Percentiles rank a stretch among this genome's conserved stretches.
phyloP scores from a whole-genome alignment of 148 eudicot species.

The Spergularia marina region DNA sequence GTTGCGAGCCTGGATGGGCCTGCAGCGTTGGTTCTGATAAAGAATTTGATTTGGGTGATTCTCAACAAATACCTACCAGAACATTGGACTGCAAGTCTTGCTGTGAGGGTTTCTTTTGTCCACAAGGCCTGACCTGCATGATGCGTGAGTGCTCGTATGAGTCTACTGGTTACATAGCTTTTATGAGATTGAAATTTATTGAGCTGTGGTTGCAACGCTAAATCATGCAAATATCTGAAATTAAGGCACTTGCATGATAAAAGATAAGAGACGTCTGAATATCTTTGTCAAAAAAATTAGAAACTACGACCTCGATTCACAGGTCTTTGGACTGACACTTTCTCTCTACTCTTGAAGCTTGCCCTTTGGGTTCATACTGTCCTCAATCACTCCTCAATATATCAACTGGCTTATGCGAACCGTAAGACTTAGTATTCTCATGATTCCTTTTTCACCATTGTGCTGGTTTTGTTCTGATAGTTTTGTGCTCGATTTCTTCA shows the following conservation, averaged over 20 bases:
- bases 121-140: slow-evolving; percentile 51
- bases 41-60: slow-evolving; percentile 4
- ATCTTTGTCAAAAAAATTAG: too few relatives aligned
- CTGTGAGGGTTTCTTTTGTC: slow-evolving; percentile 52
- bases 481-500: slow-evolving; percentile 29
- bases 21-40: slow-evolving; percentile 23
- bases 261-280: too few relatives aligned
- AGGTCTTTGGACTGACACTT: slow-evolving; percentile 4
- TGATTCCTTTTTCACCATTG: neutral
- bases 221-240: too few relatives aligned
- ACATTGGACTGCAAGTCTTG: slow-evolving; percentile 31
- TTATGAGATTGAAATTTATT: neutral
- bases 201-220: neutral
- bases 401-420: slow-evolving; percentile 67
- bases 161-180: neutral
- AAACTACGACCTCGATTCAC: too few relatives aligned
- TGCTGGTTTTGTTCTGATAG: slow-evolving; percentile 7
- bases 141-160: slow-evolving; percentile 33
- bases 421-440: slow-evolving; percentile 52
- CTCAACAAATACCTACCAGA: slow-evolving; percentile 32
- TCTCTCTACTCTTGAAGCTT: slow-evolving; percentile 50
- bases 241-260: too few relatives aligned
- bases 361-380: slow-evolving; percentile 93
- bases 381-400: slow-evolving; percentile 54
- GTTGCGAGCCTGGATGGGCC: slow-evolving; percentile 59